Evolutionary conservation across 257 asterid genomes (phyloP).

Genomic region (Solanum rostratum): DNA sequence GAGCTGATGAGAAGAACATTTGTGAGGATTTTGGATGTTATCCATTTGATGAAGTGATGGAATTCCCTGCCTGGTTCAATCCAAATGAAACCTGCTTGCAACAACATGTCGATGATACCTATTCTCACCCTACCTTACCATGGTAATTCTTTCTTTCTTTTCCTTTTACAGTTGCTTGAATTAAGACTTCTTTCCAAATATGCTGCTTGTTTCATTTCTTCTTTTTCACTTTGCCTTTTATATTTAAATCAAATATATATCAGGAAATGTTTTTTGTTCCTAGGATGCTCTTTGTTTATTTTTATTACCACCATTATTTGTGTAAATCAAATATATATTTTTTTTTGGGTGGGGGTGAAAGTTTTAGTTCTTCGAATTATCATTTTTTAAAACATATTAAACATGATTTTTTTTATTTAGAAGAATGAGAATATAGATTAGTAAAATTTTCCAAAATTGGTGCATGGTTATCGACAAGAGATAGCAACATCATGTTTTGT

Average conservation of each 20-base stretch:
- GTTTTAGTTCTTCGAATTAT: neutral
- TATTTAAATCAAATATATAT: neutral
- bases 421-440: neutral
- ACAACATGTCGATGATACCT: slow-evolving; percentile 31
- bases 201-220: neutral
- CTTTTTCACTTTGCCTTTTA: neutral
- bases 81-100: slow-evolving; percentile 52
- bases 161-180: neutral
- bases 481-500: neutral
- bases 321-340: too few relatives aligned
- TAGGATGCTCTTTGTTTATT: neutral
- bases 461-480: neutral
- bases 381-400: neutral
- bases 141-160: slow-evolving; percentile 38
- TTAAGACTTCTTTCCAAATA: neutral
- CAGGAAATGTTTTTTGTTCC: neutral
- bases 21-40: slow-evolving; percentile 22
- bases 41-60: slow-evolving; percentile 73
- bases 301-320: neutral
- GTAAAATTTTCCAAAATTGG: neutral
- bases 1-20: slow-evolving; percentile 26
- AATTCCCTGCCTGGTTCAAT: slow-evolving; percentile 81
- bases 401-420: neutral
- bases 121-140: slow-evolving; percentile 77
- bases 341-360: neutral